Evolutionary conservation across 768 basidiomycete genomes (phyloP), one percentile per base, ranked within the genome.

Genomic region (Suillus ampliporus): DNA sequence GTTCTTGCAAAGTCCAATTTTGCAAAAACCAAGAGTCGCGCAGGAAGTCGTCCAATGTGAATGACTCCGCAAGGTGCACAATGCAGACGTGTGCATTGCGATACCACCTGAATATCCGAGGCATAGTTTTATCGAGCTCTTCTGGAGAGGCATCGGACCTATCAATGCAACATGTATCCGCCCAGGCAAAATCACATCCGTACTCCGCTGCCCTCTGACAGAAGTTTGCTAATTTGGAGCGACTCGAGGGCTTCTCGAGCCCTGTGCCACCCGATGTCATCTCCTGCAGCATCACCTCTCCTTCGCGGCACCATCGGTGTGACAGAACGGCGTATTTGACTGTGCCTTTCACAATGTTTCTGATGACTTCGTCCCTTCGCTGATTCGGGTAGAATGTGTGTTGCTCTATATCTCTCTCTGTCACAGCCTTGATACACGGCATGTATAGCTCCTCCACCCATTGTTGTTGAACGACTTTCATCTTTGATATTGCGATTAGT

Each of bases 311-410:
- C 61, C 61, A 61, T 4, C 52, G 60, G 23, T 70, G 70, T 1
- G 69, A 64, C 28, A 70, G 60, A 40, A 67, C 41, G 26, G 69
- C 70, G 1, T 70, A 70, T 58, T 71, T 70, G 19, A 71, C 54
- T 60, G 66, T 56, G 11, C 67, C 58, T 14, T 62, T 71, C 11
- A 71, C 70, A 1, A 71, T 72, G 23, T 43, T 57, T 35, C 57
- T 51, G 31, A 72, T 67, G 15, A 72, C 69, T 5, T 69, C 68
- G 43, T 67, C 65, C 40, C 68, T 61, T 47, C 70, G 63, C 28
- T 71, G 69, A 35, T 72, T 69, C 15, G 65, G 65, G n/a, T 71
- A 65, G 26, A 70, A 67, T 0, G 69, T 65, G 15, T 71, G 69
- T 28, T 56, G 65, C 21, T 64, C 63, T 19, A 72, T 69, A 31